Evolutionary conservation across 139 green algal species (phyloP).

Genomic region (Chlamydomonas eustigma): DNA sequence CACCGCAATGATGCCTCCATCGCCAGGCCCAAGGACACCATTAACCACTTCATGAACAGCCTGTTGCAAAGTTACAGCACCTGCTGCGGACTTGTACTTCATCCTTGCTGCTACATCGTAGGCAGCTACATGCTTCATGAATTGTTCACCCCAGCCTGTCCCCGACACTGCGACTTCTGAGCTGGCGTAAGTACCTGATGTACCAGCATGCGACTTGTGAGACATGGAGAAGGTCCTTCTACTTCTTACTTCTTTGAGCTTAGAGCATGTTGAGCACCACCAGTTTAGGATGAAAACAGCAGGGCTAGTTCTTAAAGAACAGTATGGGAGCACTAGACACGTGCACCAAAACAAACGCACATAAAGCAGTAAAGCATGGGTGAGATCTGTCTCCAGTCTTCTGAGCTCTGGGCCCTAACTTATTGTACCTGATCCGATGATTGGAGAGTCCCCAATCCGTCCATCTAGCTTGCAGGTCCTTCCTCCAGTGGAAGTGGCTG

Average conservation of each 20-base stretch:
- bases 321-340: not conserved
- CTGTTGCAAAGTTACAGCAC: constrained; percentile 12
- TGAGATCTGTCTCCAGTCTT: not conserved
- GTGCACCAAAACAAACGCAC: not conserved
- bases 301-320: not conserved
- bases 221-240: not conserved
- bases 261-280: not conserved
- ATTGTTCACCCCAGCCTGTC: constrained; percentile 37
- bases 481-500: constrained; percentile 36
- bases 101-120: constrained; percentile 30
- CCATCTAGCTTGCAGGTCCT: constrained; percentile 33
- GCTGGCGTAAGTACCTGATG: constrained; percentile 29
- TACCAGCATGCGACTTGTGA: not conserved
- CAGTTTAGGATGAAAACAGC: not conserved
- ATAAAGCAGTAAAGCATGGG: not conserved
- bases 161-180: constrained; percentile 16
- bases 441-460: constrained; percentile 37
- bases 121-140: constrained; percentile 20
- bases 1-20: constrained; percentile 35
- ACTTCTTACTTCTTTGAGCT: not conserved
- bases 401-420: not conserved
- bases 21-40: constrained; percentile 11
- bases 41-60: constrained; percentile 14
- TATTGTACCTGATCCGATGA: constrained; percentile 26
- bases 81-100: constrained; percentile 8